phyloP scores from a whole-genome alignment of 768 basidiomycete genomes.

The Suillus tomentosus region DNA sequence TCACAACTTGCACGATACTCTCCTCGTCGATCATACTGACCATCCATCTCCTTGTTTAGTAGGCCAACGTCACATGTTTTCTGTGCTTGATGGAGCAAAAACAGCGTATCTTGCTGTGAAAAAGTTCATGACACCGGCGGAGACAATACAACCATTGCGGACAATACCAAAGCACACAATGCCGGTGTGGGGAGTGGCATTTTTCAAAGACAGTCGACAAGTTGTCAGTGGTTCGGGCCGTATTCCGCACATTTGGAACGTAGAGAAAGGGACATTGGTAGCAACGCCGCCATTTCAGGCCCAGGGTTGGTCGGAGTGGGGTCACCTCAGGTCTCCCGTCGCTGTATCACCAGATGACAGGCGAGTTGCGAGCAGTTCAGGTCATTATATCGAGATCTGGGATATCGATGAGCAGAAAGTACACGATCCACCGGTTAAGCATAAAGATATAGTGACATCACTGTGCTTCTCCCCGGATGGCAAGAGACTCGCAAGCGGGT shows the following conservation, averaged over 20 bases:
- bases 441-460: slow-evolving; percentile 26
- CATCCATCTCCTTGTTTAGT: neutral
- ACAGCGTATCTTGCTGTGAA: neutral
- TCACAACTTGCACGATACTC: neutral
- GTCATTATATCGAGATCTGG: slow-evolving; percentile 31
- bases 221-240: slow-evolving; percentile 30
- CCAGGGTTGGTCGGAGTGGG: slow-evolving; percentile 24
- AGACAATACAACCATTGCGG: neutral
- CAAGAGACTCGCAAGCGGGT: slow-evolving; percentile 5
- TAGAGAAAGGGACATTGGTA: slow-evolving; percentile 20
- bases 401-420: slow-evolving; percentile 21
- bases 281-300: slow-evolving; percentile 18
- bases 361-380: slow-evolving; percentile 26
- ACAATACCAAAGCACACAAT: neutral
- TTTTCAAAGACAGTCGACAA: slow-evolving; percentile 28
- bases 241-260: slow-evolving; percentile 29
- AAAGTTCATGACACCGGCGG: neutral
- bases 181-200: slow-evolving; percentile 19
- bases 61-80: too few relatives aligned
- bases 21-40: neutral
- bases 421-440: slow-evolving; percentile 29
- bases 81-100: neutral
- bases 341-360: slow-evolving; percentile 29
- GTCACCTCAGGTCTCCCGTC: slow-evolving; percentile 18
- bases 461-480: slow-evolving; percentile 10